A percentile compares a stretch with the other conserved stretches of the same genome.
Conservation (phyloP, 2,329 filamentous ascomycete species). For the Teratosphaeria nubilosa region DNA sequence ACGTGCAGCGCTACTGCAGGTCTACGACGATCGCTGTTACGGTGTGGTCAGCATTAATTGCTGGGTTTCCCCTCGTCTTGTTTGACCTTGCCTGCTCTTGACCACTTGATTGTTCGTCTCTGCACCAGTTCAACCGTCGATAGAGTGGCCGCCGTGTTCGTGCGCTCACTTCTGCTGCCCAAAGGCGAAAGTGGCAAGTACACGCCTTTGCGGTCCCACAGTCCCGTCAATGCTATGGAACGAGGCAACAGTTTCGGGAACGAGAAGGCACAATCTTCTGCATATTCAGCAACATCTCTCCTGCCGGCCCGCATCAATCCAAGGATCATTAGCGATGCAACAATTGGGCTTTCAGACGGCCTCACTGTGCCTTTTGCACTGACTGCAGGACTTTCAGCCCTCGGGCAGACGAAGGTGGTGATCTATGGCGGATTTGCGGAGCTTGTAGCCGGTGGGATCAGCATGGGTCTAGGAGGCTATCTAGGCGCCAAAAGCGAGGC, state of each 20-base stretch:
- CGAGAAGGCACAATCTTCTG: slow-evolving; percentile 4
- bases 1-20: slow-evolving; percentile 3
- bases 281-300: background rate
- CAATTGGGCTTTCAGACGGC: slow-evolving; percentile 33
- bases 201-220: background rate
- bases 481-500: slow-evolving; percentile 41
- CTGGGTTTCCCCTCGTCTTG: background rate
- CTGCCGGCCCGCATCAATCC: slow-evolving; percentile 16
- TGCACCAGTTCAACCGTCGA: background rate
- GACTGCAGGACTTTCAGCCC: slow-evolving; percentile 58
- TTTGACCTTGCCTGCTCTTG: background rate
- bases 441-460: slow-evolving; percentile 31
- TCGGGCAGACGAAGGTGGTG: slow-evolving; percentile 26
- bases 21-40: background rate
- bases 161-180: slow-evolving; percentile 4
- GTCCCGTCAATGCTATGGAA: background rate
- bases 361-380: slow-evolving; percentile 60
- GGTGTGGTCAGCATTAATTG: slow-evolving; percentile 3
- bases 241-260: background rate
- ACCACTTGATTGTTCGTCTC: background rate
- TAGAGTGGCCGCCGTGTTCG: slow-evolving; percentile 3
- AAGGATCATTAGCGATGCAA: slow-evolving; percentile 37
- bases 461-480: slow-evolving; percentile 34
- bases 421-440: slow-evolving; percentile 33
- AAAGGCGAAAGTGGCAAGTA: background rate